Percentiles rank a stretch among this genome's conserved stretches.
Conservation (phyloP, 306 rosid species). For the Echinosophora koreensis region DNA sequence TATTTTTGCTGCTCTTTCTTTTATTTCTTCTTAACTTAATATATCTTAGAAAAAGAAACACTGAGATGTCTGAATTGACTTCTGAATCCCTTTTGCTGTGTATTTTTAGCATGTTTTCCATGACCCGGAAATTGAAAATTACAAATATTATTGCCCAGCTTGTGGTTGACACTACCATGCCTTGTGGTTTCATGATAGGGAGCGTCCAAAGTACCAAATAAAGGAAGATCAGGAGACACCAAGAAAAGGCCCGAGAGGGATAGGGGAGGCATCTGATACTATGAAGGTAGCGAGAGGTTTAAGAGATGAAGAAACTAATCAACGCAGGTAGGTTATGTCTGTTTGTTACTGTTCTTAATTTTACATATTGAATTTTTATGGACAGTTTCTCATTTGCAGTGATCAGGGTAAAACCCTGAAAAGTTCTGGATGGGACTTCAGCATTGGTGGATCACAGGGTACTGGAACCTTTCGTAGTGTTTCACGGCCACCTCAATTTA, state of each 20-base stretch:
- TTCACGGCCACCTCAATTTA: conserved; percentile 87
- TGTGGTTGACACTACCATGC: conserved; percentile 47
- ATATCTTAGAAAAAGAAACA: conserved; percentile 13
- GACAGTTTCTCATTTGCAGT: conserved; percentile 63
- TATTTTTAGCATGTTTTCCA: conserved; percentile 35
- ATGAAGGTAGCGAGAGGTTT: conserved; percentile 69
- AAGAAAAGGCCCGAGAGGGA: conserved; percentile 66
- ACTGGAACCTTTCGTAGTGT: conserved; percentile 83
- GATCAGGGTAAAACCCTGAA: conserved; percentile 74
- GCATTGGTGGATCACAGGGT: conserved; percentile 81
- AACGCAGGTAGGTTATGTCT: conserved; percentile 68
- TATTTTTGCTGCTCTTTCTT: not conserved
- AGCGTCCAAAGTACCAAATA: conserved; percentile 85
- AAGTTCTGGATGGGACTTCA: conserved; percentile 98
- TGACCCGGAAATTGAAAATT: conserved; percentile 38
- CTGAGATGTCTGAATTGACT: conserved; percentile 16
- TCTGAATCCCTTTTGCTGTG: conserved; percentile 26
- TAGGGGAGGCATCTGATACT: conserved; percentile 75
- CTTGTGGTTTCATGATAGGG: conserved; percentile 67
- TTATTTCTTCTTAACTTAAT: conserved; percentile 10
- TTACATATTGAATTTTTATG: conserved; percentile 43
- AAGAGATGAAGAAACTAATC: conserved; percentile 71
- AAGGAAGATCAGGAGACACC: conserved; percentile 70
- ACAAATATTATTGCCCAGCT: conserved; percentile 37
- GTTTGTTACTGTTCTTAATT: conserved; percentile 40